These are phyloP conservation scores for Chrysoporthe puriensis DNA, from an alignment of 2,329 filamentous ascomycete genomes.

Conservation along the genomic window DNA sequence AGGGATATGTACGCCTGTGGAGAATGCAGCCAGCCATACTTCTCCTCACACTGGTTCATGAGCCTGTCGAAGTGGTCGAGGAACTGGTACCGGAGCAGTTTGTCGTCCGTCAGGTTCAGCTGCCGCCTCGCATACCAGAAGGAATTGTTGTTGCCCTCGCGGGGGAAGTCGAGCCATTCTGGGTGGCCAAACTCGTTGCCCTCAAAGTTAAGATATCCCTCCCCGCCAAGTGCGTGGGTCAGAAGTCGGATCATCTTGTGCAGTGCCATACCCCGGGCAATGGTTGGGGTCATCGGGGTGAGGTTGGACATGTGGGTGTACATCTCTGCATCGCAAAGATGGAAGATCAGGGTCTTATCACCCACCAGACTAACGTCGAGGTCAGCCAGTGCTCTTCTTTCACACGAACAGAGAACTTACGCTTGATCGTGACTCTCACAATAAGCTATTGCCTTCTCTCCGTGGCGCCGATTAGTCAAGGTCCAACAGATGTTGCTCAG, in stretches of 20 bases:
- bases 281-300: constrained; percentile 81
- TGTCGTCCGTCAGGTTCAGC: constrained; percentile 88
- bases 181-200: constrained; percentile 99
- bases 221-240: constrained; percentile 88
- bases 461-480: constrained; percentile 88
- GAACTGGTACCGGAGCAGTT: constrained; percentile 83
- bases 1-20: constrained; percentile 89
- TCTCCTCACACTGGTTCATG: constrained; percentile 87
- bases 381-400: constrained; percentile 30
- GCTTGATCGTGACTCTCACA: constrained; percentile 97
- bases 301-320: constrained; percentile 97
- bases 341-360: constrained; percentile 97
- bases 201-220: constrained; percentile 98
- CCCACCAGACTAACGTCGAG: constrained; percentile 74
- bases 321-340: constrained; percentile 94
- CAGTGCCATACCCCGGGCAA: constrained; percentile 86
- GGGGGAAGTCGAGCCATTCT: constrained; percentile 98
- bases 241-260: constrained; percentile 98
- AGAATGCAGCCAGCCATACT: constrained; percentile 88
- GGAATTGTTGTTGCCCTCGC: constrained; percentile 88
- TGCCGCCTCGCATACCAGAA: constrained; percentile 95
- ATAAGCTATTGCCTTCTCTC: constrained; percentile 98
- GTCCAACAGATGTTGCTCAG: constrained; percentile 84
- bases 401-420: constrained; percentile 57
- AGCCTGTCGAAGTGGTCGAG: constrained; percentile 91